Conservation (phyloP, 2,329 filamentous ascomycete genomes). For the Penicillium rolfsii region DNA sequence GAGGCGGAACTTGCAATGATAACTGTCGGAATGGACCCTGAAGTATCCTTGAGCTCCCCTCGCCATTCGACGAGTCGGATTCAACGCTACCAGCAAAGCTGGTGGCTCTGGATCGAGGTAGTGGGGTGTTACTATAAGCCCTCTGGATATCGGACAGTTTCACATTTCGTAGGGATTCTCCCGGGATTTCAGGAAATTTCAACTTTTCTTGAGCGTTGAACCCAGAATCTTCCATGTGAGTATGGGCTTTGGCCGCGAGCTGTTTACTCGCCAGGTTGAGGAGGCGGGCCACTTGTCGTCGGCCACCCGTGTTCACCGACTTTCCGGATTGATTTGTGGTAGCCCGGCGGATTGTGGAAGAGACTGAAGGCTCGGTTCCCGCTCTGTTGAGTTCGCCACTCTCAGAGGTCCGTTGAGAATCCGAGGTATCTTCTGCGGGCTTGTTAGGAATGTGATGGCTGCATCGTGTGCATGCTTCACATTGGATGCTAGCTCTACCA, state of each 20-base stretch:
- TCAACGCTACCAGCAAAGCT: slow-evolving; percentile 16
- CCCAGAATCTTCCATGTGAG: slow-evolving; percentile 54
- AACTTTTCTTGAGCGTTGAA: slow-evolving; percentile 53
- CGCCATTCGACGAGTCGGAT: slow-evolving; percentile 21
- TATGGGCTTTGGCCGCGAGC: slow-evolving; percentile 53
- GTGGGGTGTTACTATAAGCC: slow-evolving; percentile 32
- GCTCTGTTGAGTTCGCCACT: slow-evolving; percentile 5
- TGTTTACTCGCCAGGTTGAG: slow-evolving; percentile 51
- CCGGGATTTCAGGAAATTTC: slow-evolving; percentile 62
- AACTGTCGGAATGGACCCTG: slow-evolving; percentile 6
- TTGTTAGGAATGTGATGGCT: neutral
- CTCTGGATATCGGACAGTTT: slow-evolving; percentile 45
- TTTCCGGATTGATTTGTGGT: slow-evolving; percentile 22
- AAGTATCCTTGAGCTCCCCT: slow-evolving; percentile 17
- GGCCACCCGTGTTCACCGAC: slow-evolving; percentile 34
- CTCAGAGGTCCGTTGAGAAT: slow-evolving; percentile 5
- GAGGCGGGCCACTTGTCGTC: slow-evolving; percentile 49
- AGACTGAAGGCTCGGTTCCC: neutral
- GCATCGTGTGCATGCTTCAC: neutral
- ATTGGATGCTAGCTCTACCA: neutral
- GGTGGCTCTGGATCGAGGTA: slow-evolving; percentile 20
- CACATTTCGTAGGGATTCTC: slow-evolving; percentile 54
- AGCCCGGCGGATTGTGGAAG: slow-evolving; percentile 6
- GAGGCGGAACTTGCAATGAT: slow-evolving; percentile 16
- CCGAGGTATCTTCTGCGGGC: neutral